Evolutionary conservation across 495 filamentous ascomycete species (phyloP).

Genomic region (Parathielavia appendiculata): DNA sequence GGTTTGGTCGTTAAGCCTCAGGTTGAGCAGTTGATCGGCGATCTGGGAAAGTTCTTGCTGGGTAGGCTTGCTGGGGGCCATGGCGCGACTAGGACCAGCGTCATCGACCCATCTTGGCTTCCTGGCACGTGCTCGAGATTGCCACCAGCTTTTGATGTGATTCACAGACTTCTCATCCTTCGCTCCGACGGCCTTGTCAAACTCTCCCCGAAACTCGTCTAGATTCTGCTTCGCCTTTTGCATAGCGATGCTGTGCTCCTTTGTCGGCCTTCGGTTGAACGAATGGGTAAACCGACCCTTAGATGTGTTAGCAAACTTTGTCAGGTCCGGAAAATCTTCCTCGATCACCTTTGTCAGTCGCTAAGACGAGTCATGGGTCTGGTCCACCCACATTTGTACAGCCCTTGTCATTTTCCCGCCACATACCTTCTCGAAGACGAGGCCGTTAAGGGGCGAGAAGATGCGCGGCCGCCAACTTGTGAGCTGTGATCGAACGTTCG

Average conservation of each 20-base stretch:
- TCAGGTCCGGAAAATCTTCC: neutral
- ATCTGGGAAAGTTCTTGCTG: neutral
- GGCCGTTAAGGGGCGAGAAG: neutral
- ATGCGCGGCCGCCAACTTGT: neutral
- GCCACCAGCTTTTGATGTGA: neutral
- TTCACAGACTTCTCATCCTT: neutral
- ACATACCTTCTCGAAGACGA: neutral
- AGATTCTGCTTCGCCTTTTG: neutral
- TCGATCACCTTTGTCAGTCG: neutral
- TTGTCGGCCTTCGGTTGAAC: neutral
- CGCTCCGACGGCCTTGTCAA: neutral
- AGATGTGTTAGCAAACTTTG: neutral
- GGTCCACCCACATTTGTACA: neutral
- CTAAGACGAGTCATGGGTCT: neutral
- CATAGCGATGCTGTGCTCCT: neutral
- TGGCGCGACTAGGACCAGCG: too few species aligned
- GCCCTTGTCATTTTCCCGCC: too few species aligned
- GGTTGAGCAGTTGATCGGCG: too few species aligned
- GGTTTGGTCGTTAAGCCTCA: neutral
- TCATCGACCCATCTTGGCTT: neutral
- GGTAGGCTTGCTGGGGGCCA: too few species aligned
- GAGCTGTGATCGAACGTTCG: neutral
- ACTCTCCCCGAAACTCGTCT: neutral
- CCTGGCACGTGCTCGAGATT: neutral
- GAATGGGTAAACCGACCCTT: neutral